These are phyloP conservation scores for Flaveria bidentis DNA, from an alignment of 129 eudicot species.

Conservation along the genomic window DNA sequence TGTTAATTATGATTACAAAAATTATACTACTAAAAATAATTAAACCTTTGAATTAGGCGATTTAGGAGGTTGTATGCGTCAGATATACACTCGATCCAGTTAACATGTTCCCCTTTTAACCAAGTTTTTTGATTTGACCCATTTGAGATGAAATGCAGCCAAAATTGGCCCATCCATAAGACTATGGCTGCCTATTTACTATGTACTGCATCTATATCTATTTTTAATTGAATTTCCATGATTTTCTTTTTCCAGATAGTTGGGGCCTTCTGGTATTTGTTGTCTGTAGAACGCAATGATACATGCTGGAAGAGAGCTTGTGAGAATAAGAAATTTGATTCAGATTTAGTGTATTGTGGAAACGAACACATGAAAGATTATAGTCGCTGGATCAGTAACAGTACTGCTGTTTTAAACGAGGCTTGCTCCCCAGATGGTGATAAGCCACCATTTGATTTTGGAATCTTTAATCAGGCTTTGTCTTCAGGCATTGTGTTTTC, in stretches of 20 bases:
- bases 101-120: not conserved
- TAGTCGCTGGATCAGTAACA: constrained; percentile 48
- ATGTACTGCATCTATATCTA: constrained; percentile 1
- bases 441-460: constrained; percentile 76
- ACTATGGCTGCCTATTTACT: not conserved
- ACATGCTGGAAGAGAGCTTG: constrained; percentile 94
- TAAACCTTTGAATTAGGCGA: not conserved
- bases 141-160: not conserved
- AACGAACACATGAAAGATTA: constrained; percentile 50
- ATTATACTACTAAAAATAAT: not conserved
- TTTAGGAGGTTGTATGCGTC: not conserved
- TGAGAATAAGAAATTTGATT: constrained; percentile 27
- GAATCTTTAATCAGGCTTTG: constrained; percentile 81
- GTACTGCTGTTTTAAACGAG: constrained; percentile 44
- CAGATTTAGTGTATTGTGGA: constrained; percentile 74
- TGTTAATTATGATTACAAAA: not conserved
- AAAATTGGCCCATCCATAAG: no score
- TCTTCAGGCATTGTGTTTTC: constrained; percentile 76
- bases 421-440: constrained; percentile 60
- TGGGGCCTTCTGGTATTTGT: constrained; percentile 92
- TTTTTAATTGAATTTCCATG: not conserved
- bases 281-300: constrained; percentile 79
- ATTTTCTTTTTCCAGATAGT: constrained; percentile 64
- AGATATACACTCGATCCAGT: not conserved
- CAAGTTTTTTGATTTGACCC: not conserved